phyloP scores from a whole-genome alignment of 345 rosid genomes.

The Dipteronia sinensis region DNA sequence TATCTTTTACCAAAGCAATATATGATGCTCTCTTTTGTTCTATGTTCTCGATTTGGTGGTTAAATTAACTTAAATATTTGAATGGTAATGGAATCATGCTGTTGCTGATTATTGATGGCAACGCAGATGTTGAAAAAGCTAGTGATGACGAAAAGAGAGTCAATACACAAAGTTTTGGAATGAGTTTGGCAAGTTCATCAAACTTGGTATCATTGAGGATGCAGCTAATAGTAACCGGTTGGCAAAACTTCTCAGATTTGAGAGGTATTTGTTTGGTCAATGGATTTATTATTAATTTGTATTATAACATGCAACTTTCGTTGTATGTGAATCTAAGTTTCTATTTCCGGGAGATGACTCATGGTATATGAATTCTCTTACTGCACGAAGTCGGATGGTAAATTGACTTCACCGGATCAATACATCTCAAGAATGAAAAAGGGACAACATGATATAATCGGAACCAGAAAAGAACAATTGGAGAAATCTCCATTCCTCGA shows the following conservation, averaged over 20 bases:
- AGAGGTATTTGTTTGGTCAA: constrained; percentile 50
- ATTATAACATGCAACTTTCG: not conserved
- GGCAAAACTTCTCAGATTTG: constrained; percentile 91
- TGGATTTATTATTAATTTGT: not conserved
- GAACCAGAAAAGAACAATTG: constrained; percentile 84
- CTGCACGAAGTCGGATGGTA: constrained; percentile 93
- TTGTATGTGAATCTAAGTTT: not conserved
- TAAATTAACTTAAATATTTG: not conserved
- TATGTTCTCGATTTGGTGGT: not conserved
- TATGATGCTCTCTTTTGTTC: too few relatives aligned
- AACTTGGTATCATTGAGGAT: constrained; percentile 94
- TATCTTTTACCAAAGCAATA: too few relatives aligned
- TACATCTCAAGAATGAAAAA: constrained; percentile 92
- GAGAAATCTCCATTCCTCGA: constrained; percentile 96
- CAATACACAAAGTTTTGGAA: constrained; percentile 95
- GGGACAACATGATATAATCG: constrained; percentile 88
- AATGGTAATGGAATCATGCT: constrained; percentile 4
- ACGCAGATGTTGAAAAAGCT: constrained; percentile 64
- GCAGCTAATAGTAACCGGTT: constrained; percentile 91
- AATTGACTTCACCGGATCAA: constrained; percentile 89
- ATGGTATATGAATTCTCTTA: constrained; percentile 8
- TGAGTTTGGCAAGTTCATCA: constrained; percentile 95
- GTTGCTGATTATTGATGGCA: constrained; percentile 9
- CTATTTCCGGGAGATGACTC: not conserved
- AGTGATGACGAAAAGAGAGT: constrained; percentile 79